A percentile compares a stretch with the other conserved stretches of the same genome.
phyloP scores from a whole-genome alignment of 306 rosid species.

The Castanea sativa region DNA sequence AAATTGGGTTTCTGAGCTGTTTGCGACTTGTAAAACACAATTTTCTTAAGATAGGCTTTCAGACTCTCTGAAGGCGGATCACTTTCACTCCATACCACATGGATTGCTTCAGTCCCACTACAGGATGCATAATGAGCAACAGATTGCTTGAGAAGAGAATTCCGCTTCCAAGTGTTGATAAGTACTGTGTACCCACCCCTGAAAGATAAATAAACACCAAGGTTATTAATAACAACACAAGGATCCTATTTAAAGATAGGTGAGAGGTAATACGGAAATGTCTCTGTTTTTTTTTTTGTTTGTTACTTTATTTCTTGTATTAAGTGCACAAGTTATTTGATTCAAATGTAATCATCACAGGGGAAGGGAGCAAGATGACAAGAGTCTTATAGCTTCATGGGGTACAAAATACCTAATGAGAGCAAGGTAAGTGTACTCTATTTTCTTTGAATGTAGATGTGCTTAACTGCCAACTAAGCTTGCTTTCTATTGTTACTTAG shows the following conservation, averaged over 20 bases:
- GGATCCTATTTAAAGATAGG: not conserved
- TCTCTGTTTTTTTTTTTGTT: no score
- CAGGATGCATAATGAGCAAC: slow-evolving; percentile 53
- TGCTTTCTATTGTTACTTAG: no score
- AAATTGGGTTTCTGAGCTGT: slow-evolving; percentile 30
- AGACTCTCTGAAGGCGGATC: slow-evolving; percentile 37
- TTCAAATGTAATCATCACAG: no score
- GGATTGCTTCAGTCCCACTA: slow-evolving; percentile 27
- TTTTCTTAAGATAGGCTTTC: slow-evolving; percentile 38
- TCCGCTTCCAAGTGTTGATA: slow-evolving; percentile 53
- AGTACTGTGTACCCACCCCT: slow-evolving; percentile 60
- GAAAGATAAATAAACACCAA: slow-evolving; percentile 9
- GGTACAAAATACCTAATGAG: no score
- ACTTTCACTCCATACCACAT: slow-evolving; percentile 46
- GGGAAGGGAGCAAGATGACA: no score
- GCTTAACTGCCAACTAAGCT: no score
- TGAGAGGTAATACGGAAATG: not conserved
- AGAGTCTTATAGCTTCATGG: no score
- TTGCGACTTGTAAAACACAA: slow-evolving; percentile 31
- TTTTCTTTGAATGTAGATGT: no score
- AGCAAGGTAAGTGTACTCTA: no score
- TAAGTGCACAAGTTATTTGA: no score
- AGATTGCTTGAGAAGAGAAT: slow-evolving; percentile 41
- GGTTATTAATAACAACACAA: not conserved
- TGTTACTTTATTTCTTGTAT: no score